These are phyloP conservation scores for Cucurbita argyrosperma DNA, from an alignment of 306 rosid species.

Conservation along the genomic window DNA sequence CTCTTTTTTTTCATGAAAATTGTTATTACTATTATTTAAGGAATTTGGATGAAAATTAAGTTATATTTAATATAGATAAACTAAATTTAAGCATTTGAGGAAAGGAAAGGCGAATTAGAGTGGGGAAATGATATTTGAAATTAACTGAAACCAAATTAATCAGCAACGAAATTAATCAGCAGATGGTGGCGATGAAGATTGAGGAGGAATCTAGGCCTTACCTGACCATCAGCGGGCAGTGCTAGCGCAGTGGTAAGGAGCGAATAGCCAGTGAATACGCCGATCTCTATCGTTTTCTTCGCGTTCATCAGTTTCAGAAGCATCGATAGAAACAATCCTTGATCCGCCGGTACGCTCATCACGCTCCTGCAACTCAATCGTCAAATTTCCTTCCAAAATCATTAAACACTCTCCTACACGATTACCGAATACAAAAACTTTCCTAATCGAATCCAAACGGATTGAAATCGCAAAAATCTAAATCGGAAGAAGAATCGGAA, in stretches of 20 bases:
- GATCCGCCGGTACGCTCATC: slow-evolving; percentile 37
- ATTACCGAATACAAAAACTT: not conserved
- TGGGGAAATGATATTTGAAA: too few species aligned
- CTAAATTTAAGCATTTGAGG: too few species aligned
- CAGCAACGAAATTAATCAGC: too few species aligned
- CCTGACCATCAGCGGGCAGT: slow-evolving; percentile 34
- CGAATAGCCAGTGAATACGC: slow-evolving; percentile 59
- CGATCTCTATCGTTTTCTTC: slow-evolving; percentile 40
- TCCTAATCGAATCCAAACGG: not conserved
- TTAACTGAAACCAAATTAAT: too few species aligned
- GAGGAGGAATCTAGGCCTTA: not conserved
- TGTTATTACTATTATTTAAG: too few species aligned
- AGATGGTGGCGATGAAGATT: too few species aligned
- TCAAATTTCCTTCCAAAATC: not conserved
- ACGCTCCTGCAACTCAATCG: slow-evolving; percentile 16
- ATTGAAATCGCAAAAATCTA: not conserved
- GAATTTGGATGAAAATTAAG: too few species aligned
- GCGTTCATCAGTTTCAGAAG: slow-evolving; percentile 45
- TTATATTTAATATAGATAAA: too few species aligned
- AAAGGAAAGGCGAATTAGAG: not conserved
- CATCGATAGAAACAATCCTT: slow-evolving; percentile 36
- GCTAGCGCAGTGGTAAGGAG: slow-evolving; percentile 56
- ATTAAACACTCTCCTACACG: not conserved
- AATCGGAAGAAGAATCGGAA: not conserved
- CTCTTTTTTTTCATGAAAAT: too few species aligned